These are phyloP conservation scores for Talaromyces sp. DNA, from an alignment of 2,329 filamentous ascomycete genomes.

Conservation along the genomic window DNA sequence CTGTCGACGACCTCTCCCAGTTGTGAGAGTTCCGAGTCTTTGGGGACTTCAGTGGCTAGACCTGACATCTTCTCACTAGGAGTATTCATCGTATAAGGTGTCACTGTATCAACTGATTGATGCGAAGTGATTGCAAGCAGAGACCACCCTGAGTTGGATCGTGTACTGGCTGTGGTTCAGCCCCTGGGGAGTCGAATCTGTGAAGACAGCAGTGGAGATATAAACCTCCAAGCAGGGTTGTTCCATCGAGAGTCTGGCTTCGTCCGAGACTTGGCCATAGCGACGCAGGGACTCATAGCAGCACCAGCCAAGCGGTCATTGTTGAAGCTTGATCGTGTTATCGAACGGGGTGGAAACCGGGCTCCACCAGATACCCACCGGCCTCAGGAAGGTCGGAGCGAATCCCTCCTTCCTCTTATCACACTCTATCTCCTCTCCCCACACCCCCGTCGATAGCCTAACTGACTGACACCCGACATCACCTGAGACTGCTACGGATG, in stretches of 20 bases:
- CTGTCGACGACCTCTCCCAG: slow-evolving; percentile 11
- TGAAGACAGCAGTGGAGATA: background rate
- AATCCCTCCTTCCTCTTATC: background rate
- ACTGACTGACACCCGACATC: background rate
- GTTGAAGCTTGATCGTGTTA: background rate
- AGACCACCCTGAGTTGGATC: background rate
- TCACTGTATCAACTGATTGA: background rate
- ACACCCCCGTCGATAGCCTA: background rate
- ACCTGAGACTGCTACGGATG: too few species aligned
- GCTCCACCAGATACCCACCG: background rate
- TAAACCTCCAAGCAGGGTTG: background rate
- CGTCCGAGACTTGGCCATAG: background rate
- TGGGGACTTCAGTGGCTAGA: slow-evolving; percentile 6
- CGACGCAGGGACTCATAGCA: background rate
- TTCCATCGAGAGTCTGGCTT: background rate
- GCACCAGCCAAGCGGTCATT: background rate
- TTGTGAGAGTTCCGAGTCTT: slow-evolving; percentile 1
- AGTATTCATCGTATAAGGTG: background rate
- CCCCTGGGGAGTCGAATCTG: background rate
- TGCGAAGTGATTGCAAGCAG: background rate
- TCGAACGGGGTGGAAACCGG: background rate
- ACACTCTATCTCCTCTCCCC: background rate
- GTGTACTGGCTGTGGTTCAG: background rate
- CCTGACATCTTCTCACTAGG: slow-evolving; percentile 1
- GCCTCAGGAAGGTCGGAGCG: slow-evolving; percentile 10